A percentile compares a stretch with the other conserved stretches of the same genome.
These are phyloP conservation scores for Ogataea trehalophila DNA, from an alignment of 805 yeast genomes.

Conservation along the genomic window DNA sequence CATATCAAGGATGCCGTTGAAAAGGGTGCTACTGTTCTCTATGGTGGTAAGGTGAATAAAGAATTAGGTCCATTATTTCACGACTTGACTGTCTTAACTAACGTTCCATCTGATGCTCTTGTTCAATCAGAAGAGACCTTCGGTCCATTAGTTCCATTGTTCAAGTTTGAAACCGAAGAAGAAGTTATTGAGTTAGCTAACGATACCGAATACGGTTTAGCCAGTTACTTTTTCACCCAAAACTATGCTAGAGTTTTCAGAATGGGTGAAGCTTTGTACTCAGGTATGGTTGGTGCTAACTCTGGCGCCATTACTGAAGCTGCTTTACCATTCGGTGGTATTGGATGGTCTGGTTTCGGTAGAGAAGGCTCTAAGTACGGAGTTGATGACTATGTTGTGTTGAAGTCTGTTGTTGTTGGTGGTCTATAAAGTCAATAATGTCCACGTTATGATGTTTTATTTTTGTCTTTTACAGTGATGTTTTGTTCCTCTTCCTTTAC, in stretches of 20 bases:
- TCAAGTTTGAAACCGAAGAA: slow-evolving; percentile 58
- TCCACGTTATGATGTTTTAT: background rate
- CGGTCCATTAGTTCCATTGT: slow-evolving; percentile 74
- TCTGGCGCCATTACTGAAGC: slow-evolving; percentile 69
- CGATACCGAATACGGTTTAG: slow-evolving; percentile 65
- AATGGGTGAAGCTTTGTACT: slow-evolving; percentile 63
- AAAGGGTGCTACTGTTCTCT: slow-evolving; percentile 59
- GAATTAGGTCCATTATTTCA: slow-evolving; percentile 61
- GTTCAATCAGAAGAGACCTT: slow-evolving; percentile 71
- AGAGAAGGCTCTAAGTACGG: slow-evolving; percentile 78
- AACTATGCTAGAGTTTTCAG: slow-evolving; percentile 50
- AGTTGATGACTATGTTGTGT: slow-evolving; percentile 61
- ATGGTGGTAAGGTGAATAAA: slow-evolving; percentile 54
- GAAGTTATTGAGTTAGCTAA: slow-evolving; percentile 63
- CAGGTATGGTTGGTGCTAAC: slow-evolving; percentile 81
- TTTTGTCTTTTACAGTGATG: background rate
- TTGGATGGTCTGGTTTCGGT: slow-evolving; percentile 75
- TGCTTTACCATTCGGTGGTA: slow-evolving; percentile 73
- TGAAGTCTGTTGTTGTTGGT: slow-evolving; percentile 61
- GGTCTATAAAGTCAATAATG: slow-evolving; percentile 12
- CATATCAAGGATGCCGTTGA: slow-evolving; percentile 64
- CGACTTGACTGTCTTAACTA: slow-evolving; percentile 62
- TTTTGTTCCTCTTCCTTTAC: background rate
- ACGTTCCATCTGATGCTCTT: slow-evolving; percentile 51
- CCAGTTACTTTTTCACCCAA: slow-evolving; percentile 66